phyloP scores from a whole-genome alignment of 495 filamentous ascomycete genomes.

The Physcia stellaris region DNA sequence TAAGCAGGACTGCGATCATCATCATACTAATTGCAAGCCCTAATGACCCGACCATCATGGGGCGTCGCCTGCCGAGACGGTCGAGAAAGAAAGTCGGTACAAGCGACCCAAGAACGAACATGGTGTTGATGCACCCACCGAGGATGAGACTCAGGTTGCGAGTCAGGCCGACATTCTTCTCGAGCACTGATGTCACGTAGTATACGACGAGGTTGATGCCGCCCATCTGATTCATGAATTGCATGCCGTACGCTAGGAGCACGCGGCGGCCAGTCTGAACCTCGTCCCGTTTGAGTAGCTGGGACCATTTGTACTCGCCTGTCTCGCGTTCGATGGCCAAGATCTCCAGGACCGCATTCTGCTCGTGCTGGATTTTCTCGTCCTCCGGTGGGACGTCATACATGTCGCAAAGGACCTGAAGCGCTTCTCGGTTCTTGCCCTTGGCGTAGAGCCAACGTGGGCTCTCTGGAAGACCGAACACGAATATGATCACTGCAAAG shows the following conservation, averaged over 20 bases:
- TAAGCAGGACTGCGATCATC: constrained; percentile 36
- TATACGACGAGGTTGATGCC: constrained; percentile 43
- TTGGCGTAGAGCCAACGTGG: constrained; percentile 32
- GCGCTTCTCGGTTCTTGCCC: constrained; percentile 28
- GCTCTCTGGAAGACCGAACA: constrained; percentile 28
- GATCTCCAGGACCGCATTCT: constrained; percentile 29
- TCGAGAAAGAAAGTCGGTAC: constrained; percentile 35
- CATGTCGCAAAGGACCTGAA: constrained; percentile 35
- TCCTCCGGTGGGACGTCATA: constrained; percentile 27
- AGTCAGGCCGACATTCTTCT: constrained; percentile 35
- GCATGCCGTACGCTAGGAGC: constrained; percentile 34
- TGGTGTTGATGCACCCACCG: constrained; percentile 32
- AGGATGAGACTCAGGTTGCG: constrained; percentile 37
- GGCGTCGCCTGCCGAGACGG: constrained; percentile 40
- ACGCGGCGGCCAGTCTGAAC: constrained; percentile 37
- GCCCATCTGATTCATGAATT: constrained; percentile 22
- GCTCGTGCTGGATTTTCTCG: constrained; percentile 29
- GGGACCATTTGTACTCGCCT: constrained; percentile 30
- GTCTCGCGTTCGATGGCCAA: constrained; percentile 30
- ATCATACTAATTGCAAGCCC: constrained; percentile 38
- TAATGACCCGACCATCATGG: constrained; percentile 42
- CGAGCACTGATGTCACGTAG: constrained; percentile 39
- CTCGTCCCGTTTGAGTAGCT: constrained; percentile 36
- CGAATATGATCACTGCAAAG: constrained; percentile 21
- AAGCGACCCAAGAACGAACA: constrained; percentile 28